Evolutionary conservation across 2,329 filamentous ascomycete genomes (phyloP), one percentile per base, ranked within the genome.

Genomic region (Aspergillus sergii): DNA sequence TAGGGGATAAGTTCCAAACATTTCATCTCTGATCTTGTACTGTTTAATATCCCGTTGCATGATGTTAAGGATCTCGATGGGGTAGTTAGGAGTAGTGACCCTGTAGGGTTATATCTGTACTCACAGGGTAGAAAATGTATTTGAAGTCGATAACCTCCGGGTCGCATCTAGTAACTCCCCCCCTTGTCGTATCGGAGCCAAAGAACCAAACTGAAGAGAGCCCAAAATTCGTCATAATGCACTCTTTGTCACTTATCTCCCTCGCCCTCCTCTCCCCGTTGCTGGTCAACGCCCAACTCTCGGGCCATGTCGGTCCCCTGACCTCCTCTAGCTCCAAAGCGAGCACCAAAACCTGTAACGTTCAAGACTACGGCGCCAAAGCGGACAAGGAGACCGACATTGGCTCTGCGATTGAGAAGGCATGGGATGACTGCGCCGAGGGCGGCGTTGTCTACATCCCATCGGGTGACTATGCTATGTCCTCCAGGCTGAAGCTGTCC

Each of bases 381-480:
- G 83, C 84, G 1, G 82, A 83, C 70, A 81, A 82, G 61, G 74
- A 76, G 19, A 83, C 82, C 5, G 84, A 87, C 66, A 71, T 87
- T 28, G 82, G 83, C 0, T 74, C 80, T 2, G 76, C 84, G 10
- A 75, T 87, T 19, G 73, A 74, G 7, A 75, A 76, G n/a, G 85
- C 85, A 5, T 86, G 81, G 68, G 77, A 73, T 2, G 85, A 78
- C 21, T 87, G 85, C 76, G 82, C 81, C 61, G 68, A 73, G 10
- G 83, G 84, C 11, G 84, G 84, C 30, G 76, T 82, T 3, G 80
- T 85, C 21, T 79, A 84, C 45, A 79, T 85, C 55, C 83, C 83
- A 1, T 62, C 76, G 14, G 83, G 84, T 7, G 77, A 83, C 64
- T 86, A 82, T 71, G 83, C 80, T 5, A 77, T 87, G 66, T 71